Evolutionary conservation across 2,329 filamentous ascomycete species (phyloP), one percentile per base, ranked within the genome.

Genomic region (Piedraia hortae): DNA sequence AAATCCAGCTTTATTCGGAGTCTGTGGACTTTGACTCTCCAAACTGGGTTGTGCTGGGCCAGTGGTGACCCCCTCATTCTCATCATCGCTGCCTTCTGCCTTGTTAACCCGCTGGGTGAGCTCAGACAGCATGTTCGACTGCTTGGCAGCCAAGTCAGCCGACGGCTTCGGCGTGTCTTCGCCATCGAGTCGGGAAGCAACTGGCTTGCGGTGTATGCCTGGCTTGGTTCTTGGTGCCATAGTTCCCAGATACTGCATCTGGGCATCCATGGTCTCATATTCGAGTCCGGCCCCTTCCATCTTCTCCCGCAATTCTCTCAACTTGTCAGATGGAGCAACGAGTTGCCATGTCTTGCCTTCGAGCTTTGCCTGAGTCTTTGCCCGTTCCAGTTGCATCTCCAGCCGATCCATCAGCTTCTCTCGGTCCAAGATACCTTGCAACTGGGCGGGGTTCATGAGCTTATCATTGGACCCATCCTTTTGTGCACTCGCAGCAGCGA

Each of bases 351-450:
- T 67, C 43, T 75, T 75, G 33, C 85, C 85, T 46, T 93, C 85
- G 14, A 97, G 62, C 47, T 91, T 91, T 48, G 77, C 90, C 42
- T 93, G 80, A 1, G 85, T 93, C 59, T 93, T 93, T 31, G 90
- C 82, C 31, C 85, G 60, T 51, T 93, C 82, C 18, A 97, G 63
- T 47, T 93, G 85, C 55, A 75, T 88, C 45, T 90, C 80, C 26
- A 97, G 58, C 23, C 80, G 69, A 41, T 78, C 74, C 72, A 97
- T 88, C 33, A 97, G 65, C 38, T 61, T 67, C 38, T 91, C 75
- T 12, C 85, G 71, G 42, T 93, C 80, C 31, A 97, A 54, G 29
- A 97, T 93, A 30, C 85, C 85, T 42, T 78, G 66, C 69, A 82
- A 77, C 24, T 69, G 70, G 11, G 59, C 61, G n/a, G 22, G n/a